Evolutionary conservation across 2,329 filamentous ascomycete species (phyloP), one percentile per base, ranked within the genome.

Genomic region (Biscogniauxia sp.): DNA sequence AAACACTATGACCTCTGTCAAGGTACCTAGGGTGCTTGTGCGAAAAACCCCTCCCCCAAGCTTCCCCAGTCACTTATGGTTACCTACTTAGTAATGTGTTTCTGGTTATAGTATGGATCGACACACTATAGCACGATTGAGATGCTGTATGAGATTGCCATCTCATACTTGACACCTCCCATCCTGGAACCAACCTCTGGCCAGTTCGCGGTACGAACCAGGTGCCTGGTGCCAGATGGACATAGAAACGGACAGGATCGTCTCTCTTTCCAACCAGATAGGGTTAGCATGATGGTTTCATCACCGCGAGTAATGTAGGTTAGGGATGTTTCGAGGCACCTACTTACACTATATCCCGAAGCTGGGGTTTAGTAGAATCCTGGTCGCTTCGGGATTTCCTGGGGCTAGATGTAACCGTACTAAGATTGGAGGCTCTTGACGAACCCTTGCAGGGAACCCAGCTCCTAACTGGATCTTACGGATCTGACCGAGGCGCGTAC

Each of bases 371-470:
- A 49, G 60, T 49, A 55, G 64, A 62, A 62, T 60, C 58, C 53
- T 66, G 23, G 59, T 58, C 20, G 52, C 57, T 53, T 54, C 55
- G 11, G n/a, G 37, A 55, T 52, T 51, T 62, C 17, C 32, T 23
- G 51, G 53, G 58, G 37, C 37, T 45, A 45, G 13, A 45, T 45
- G 37, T 45, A 15, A 45, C 55, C 49, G 56, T 59, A 59, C 61
- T 55, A 58, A 59, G 25, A 58, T 56, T 61, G 56, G 64, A 66
- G 64, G 64, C 64, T 66, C 61, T 64, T 58, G n/a, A 55, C 28
- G 53, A 49, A 51, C 54, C 62, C 60, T 19, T 54, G 15, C 15
- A 32, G 7, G 28, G 25, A 60, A 41, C 52, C 58, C 58, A 53
- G 60, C 61, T 58, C 60, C 62, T 37, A 9, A 54, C 51, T 20